Evolutionary conservation across 2,329 filamentous ascomycete species (phyloP), one percentile per base, ranked within the genome.

Genomic region (Ceratocystis colombiana): DNA sequence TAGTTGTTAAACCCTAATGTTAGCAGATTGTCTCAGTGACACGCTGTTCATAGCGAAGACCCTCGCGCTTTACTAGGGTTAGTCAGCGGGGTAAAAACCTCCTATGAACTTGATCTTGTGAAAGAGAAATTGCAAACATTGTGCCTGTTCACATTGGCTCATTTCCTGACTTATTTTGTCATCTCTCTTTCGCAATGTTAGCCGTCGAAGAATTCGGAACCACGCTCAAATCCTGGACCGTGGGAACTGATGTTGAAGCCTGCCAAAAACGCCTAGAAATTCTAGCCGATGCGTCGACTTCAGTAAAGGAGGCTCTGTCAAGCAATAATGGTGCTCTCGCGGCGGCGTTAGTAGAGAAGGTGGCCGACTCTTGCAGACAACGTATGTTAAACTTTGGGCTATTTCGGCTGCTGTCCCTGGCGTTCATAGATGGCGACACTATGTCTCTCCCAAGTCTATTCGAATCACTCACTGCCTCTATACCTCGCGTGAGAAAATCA

Each of bases 351-450:
- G 53, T 67, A n/a, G 44, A 67, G 30, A 62, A 64, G 20, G 28
- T 67, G 44, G 66, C 66, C 7, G 62, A 67, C 57, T 63, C 62
- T 10, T 64, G 66, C 45, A 67, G 66, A 67, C 66, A 67, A 48
- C 62, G 66, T 67, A 67, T 66, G 20, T 65, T 37, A 41, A 4
- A 2, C 25, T 12, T 61, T 22, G 20, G 20, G 44, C 61, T 41
- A 44, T 46, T 62, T 41, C 37, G 10, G 37, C 10, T n/a, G 10
- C 33, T 33, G 25, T 48, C 25, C 62, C 25, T 53, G 25, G 25
- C 30, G 7, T 57, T 22, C 33, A 25, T 57, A 41, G 48, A 44
- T 41, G 57, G 28, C 30, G 4, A 22, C 55, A 37, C 12, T 8
- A 12, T 50, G 20, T 25, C 45, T 50, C 1, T 12, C 37, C 22